These are phyloP conservation scores for Lepidium campestre DNA, from an alignment of 441 rosid species.

Conservation along the genomic window DNA sequence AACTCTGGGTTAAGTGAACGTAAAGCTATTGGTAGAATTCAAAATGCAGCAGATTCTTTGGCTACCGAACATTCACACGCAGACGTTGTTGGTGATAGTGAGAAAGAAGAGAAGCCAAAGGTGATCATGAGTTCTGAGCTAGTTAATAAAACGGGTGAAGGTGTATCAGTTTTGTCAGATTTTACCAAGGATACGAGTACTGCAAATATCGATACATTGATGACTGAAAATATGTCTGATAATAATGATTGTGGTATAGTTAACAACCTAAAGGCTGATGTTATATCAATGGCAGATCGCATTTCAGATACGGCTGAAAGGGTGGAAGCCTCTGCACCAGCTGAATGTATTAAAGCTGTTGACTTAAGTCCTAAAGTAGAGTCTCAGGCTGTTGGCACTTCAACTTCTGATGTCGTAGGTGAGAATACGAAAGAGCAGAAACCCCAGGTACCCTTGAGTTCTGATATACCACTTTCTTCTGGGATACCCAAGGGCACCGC, in stretches of 20 bases:
- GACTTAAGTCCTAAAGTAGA: constrained; percentile 25
- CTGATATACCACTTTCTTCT: constrained; percentile 24
- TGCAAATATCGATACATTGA: constrained; percentile 29
- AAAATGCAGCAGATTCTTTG: constrained; percentile 27
- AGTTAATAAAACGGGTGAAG: constrained; percentile 25
- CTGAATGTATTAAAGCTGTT: constrained; percentile 25
- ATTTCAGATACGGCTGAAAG: constrained; percentile 25
- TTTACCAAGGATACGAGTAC: constrained; percentile 25
- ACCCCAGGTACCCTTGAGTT: constrained; percentile 13
- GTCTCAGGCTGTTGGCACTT: constrained; percentile 26
- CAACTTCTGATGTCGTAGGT: constrained; percentile 18
- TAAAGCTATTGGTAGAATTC: constrained; percentile 25
- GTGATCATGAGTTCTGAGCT: constrained; percentile 19
- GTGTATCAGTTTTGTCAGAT: constrained; percentile 22
- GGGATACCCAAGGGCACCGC: constrained; percentile 19
- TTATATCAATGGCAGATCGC: constrained; percentile 17
- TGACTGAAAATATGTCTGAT: constrained; percentile 33
- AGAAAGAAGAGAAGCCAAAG: constrained; percentile 31
- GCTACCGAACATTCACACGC: constrained; percentile 22
- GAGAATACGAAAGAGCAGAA: constrained; percentile 33
- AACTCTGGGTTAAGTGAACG: constrained; percentile 21
- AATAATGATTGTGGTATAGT: constrained; percentile 28
- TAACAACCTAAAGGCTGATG: constrained; percentile 26
- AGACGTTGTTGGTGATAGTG: constrained; percentile 27
- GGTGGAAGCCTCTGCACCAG: constrained; percentile 13